Evolutionary conservation across 805 yeast species (phyloP).

Genomic region (Novakomyces olei): DNA sequence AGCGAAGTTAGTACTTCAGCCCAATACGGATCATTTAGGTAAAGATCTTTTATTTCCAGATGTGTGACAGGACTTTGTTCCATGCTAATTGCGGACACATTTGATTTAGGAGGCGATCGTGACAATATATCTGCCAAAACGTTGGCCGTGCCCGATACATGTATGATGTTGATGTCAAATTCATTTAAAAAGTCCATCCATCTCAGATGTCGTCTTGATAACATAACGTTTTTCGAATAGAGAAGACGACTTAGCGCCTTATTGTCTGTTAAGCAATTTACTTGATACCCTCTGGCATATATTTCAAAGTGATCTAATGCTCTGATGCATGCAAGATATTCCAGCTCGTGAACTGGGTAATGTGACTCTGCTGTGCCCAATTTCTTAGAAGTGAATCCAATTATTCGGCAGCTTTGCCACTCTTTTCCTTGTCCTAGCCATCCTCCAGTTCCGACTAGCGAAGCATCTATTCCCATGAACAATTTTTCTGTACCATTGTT

Average conservation of each 20-base stretch:
- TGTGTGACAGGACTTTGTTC: too few relatives aligned
- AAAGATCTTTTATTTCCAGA: too few relatives aligned
- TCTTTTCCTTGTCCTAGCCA: too few relatives aligned
- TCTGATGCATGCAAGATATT: neutral
- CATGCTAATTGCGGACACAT: too few relatives aligned
- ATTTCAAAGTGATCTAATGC: neutral
- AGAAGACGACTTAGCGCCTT: neutral
- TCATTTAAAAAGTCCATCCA: slow-evolving; percentile 5
- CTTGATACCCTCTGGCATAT: neutral
- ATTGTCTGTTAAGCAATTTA: neutral
- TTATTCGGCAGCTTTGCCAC: too few relatives aligned
- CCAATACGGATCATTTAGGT: too few relatives aligned
- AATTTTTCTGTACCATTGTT: too few relatives aligned
- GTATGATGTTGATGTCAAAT: slow-evolving; percentile 1
- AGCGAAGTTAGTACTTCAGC: too few relatives aligned
- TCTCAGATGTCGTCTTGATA: slow-evolving; percentile 1
- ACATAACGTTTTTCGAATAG: neutral
- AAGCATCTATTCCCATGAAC: too few relatives aligned
- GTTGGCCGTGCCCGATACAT: slow-evolving; percentile 4
- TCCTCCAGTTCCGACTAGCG: too few relatives aligned
- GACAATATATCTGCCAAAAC: slow-evolving; percentile 5
- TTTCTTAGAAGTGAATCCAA: slow-evolving; percentile 3
- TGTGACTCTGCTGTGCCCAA: slow-evolving; percentile 3
- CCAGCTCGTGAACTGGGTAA: slow-evolving; percentile 7
- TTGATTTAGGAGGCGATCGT: too few relatives aligned